These are phyloP conservation scores for Pezicula rhizophila DNA, from an alignment of 2,329 filamentous ascomycete genomes.

Conservation along the genomic window DNA sequence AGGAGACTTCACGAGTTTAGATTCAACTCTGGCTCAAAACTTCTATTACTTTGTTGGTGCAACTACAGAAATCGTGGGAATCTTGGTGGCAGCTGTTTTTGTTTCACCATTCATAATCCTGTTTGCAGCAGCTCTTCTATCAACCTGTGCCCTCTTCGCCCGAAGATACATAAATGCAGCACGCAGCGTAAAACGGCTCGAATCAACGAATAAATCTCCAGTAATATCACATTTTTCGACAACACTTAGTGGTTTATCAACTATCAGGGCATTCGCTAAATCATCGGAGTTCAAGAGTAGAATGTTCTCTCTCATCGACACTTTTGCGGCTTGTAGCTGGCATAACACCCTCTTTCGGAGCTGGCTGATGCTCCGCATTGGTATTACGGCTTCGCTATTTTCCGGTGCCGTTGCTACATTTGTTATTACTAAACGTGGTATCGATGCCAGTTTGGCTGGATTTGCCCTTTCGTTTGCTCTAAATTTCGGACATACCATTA, in stretches of 20 bases:
- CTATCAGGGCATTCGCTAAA: constrained; percentile 69
- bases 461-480: constrained; percentile 70
- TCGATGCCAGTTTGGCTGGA: constrained; percentile 64
- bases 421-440: constrained; percentile 51
- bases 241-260: constrained; percentile 62
- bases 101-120: constrained; percentile 62
- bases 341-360: constrained; percentile 64
- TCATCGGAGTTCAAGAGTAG: constrained; percentile 54
- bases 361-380: constrained; percentile 66
- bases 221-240: constrained; percentile 65
- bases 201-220: constrained; percentile 68
- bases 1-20: constrained; percentile 66
- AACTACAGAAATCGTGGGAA: constrained; percentile 52
- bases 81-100: constrained; percentile 56
- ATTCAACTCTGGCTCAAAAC: constrained; percentile 58
- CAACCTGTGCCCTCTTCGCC: constrained; percentile 33
- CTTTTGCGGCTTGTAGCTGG: constrained; percentile 56
- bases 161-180: constrained; percentile 59
- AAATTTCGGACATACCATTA: constrained; percentile 56
- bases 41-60: constrained; percentile 53
- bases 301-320: constrained; percentile 64
- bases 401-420: constrained; percentile 56
- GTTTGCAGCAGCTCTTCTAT: constrained; percentile 37
- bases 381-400: constrained; percentile 64
- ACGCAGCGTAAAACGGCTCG: constrained; percentile 66